These are phyloP conservation scores for Cladobotryum protrusum DNA, from an alignment of 2,329 filamentous ascomycete species.

Conservation along the genomic window DNA sequence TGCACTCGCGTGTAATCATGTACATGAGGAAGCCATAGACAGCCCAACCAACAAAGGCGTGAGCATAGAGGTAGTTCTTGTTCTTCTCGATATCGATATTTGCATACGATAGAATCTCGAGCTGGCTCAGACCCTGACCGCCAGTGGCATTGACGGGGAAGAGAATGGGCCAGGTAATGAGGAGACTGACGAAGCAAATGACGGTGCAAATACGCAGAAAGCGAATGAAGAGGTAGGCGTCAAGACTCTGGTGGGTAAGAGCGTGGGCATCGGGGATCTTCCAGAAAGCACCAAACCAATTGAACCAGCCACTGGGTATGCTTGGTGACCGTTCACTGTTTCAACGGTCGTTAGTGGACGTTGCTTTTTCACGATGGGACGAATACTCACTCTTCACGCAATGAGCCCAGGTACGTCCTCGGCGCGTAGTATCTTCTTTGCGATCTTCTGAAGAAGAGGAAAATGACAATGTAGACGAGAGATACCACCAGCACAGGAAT, in stretches of 20 bases:
- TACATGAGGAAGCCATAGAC: conserved; percentile 87
- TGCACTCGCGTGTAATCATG: conserved; percentile 79
- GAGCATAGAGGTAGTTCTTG: conserved; percentile 67
- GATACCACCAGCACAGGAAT: conserved; percentile 46
- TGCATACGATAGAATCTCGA: conserved; percentile 42
- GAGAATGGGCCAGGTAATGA: conserved; percentile 80
- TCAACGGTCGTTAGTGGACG: neutral
- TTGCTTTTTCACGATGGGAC: too few species aligned
- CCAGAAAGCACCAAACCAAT: conserved; percentile 58
- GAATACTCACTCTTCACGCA: conserved; percentile 41
- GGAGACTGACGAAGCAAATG: conserved; percentile 73
- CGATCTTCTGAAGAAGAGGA: conserved; percentile 43
- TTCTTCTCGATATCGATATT: conserved; percentile 45
- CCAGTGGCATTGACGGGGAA: conserved; percentile 82
- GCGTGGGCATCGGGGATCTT: conserved; percentile 67
- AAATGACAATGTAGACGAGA: conserved; percentile 43
- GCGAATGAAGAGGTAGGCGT: conserved; percentile 81
- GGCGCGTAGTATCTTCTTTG: conserved; percentile 50
- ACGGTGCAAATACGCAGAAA: conserved; percentile 72
- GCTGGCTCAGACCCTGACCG: conserved; percentile 55
- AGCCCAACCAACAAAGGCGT: conserved; percentile 72
- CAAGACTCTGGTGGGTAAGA: conserved; percentile 80
- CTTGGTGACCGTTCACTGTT: conserved; percentile 49
- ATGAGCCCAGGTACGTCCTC: conserved; percentile 43
- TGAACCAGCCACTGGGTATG: conserved; percentile 51